phyloP scores from a whole-genome alignment of 1,139 yeast species.

The Zygosaccharomyces sapae region DNA sequence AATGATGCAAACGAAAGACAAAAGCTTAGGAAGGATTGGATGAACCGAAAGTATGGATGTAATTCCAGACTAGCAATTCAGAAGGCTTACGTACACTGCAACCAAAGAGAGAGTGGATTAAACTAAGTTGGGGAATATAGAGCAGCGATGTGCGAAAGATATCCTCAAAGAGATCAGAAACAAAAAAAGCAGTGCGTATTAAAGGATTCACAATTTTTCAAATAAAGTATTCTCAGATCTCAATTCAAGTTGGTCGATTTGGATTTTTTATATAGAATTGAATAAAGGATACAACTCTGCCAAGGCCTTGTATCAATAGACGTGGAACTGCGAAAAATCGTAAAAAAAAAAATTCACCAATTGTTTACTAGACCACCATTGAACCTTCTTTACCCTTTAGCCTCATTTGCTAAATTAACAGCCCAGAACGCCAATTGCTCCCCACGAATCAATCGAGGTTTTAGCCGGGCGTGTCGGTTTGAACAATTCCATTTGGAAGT shows the following conservation, averaged over 20 bases:
- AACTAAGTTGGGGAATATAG: background rate
- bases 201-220: background rate
- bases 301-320: background rate
- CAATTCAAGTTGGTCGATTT: background rate
- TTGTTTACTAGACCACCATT: constrained; percentile 1
- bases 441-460: constrained; percentile 6
- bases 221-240: background rate
- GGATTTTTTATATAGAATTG: constrained; percentile 4
- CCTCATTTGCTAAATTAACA: constrained; percentile 5
- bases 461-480: background rate
- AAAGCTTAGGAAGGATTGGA: constrained; percentile 2
- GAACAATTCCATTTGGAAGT: background rate
- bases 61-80: constrained; percentile 1
- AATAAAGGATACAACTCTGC: background rate
- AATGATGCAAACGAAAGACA: constrained; percentile 4
- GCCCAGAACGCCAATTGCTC: constrained; percentile 11
- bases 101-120: background rate
- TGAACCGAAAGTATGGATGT: background rate
- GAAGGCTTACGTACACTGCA: background rate
- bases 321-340: constrained; percentile 14
- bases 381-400: constrained; percentile 2
- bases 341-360: constrained; percentile 6
- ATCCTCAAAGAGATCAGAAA: background rate
- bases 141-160: background rate
- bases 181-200: background rate